A percentile compares a stretch with the other conserved stretches of the same genome.
Conservation (phyloP, 2,329 filamentous ascomycete genomes). For the Arthrobotrys entomopaga region DNA sequence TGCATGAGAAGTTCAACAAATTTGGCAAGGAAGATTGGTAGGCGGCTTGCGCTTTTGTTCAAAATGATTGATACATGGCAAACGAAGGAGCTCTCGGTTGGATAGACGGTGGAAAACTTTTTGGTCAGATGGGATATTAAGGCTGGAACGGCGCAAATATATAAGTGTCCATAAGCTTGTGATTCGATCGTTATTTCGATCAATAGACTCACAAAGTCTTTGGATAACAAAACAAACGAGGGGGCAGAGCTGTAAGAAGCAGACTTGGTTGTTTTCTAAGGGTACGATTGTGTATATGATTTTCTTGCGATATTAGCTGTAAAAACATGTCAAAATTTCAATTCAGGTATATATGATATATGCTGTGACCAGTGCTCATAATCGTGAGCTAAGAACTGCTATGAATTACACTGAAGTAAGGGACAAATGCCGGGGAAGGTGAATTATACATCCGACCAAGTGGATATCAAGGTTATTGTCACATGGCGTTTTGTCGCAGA, state of each 20-base stretch:
- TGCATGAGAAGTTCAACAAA: conserved; percentile 99
- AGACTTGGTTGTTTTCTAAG: conserved; percentile 15
- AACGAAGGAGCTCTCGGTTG: background rate
- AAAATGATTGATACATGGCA: background rate
- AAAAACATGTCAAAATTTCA: conserved; percentile 18
- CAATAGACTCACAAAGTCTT: conserved; percentile 5
- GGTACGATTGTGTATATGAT: conserved; percentile 41
- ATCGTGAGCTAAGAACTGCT: background rate
- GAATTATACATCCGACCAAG: no score
- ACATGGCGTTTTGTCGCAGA: no score
- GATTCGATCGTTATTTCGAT: background rate
- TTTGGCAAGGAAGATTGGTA: conserved; percentile 97
- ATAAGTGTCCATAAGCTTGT: background rate
- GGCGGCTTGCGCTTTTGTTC: conserved; percentile 51
- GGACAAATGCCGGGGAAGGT: no score
- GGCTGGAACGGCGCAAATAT: background rate
- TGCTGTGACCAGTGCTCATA: conserved; percentile 7
- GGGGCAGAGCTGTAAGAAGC: background rate
- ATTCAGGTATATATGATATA: background rate
- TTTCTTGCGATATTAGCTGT: conserved; percentile 21
- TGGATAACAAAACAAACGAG: background rate
- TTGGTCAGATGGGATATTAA: background rate
- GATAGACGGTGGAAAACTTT: background rate
- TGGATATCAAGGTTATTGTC: no score
- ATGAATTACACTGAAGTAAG: no score